Conservation (phyloP, 805 yeast species). For the Candida cerambycidarum region DNA sequence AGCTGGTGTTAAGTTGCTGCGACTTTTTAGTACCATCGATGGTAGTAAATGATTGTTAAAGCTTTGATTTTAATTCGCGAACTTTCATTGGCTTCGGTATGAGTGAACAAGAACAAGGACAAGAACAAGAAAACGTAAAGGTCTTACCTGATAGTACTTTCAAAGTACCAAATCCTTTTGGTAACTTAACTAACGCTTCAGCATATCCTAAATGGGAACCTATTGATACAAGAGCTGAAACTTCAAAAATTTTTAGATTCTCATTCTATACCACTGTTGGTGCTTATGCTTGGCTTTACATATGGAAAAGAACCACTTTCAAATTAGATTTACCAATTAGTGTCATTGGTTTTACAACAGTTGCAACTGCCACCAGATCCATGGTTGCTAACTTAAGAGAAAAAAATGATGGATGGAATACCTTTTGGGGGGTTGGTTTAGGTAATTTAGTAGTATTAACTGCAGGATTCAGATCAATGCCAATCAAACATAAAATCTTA, state of each 20-base stretch:
- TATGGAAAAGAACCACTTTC: slow-evolving; percentile 44
- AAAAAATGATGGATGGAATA: slow-evolving; percentile 61
- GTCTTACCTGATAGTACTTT: slow-evolving; percentile 35
- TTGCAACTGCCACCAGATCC: slow-evolving; percentile 50
- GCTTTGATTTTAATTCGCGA: neutral
- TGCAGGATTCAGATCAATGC: slow-evolving; percentile 42
- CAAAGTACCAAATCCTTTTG: slow-evolving; percentile 44
- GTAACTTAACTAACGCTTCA: slow-evolving; percentile 34
- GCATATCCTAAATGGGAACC: slow-evolving; percentile 53
- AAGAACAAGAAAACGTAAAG: slow-evolving; percentile 6
- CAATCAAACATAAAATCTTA: slow-evolving; percentile 40
- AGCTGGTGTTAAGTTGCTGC: too few species aligned
- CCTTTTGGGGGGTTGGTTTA: slow-evolving; percentile 61
- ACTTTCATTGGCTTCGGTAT: slow-evolving; percentile 1
- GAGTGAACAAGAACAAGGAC: slow-evolving; percentile 2
- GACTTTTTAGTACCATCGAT: too few species aligned
- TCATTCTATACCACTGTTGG: slow-evolving; percentile 48
- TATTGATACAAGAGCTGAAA: slow-evolving; percentile 52
- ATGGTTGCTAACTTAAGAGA: slow-evolving; percentile 60
- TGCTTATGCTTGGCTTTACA: slow-evolving; percentile 48
- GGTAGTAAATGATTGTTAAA: too few species aligned
- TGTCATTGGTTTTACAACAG: slow-evolving; percentile 46
- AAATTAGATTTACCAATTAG: slow-evolving; percentile 41
- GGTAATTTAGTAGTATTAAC: slow-evolving; percentile 49
- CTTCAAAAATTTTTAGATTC: slow-evolving; percentile 48